Conservation (phyloP, 768 basidiomycete genomes). For the Tylopilus felleus region DNA sequence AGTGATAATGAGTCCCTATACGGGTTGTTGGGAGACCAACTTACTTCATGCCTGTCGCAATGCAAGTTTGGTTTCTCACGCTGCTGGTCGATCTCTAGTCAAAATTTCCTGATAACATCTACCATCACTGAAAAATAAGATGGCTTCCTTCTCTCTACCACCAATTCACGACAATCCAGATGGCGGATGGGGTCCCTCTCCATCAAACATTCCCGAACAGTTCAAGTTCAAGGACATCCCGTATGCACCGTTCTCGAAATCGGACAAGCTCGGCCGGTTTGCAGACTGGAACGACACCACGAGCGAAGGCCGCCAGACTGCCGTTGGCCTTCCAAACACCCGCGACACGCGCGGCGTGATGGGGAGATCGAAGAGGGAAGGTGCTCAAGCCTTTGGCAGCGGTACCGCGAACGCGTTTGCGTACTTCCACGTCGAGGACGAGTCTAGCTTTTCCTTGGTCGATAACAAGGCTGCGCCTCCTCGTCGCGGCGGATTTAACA, state of each 20-base stretch:
- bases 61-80: conserved; percentile 23
- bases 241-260: conserved; percentile 98
- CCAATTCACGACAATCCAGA: conserved; percentile 89
- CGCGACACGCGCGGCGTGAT: conserved; percentile 49
- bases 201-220: conserved; percentile 78
- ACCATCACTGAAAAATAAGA: conserved; percentile 28
- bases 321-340: conserved; percentile 45
- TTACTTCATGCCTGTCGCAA: conserved; percentile 62
- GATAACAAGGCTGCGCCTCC: conserved; percentile 77
- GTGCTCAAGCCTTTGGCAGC: conserved; percentile 84
- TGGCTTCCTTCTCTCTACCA: conserved; percentile 84
- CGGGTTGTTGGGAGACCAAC: conserved; percentile 24
- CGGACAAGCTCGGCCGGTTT: conserved; percentile 95
- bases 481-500: conserved; percentile 65
- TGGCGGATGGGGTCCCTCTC: conserved; percentile 89
- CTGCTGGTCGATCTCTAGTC: background rate
- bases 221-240: conserved; percentile 99
- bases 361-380: conserved; percentile 66
- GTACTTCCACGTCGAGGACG: conserved; percentile 98
- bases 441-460: conserved; percentile 93
- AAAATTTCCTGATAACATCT: conserved; percentile 20
- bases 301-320: conserved; percentile 56
- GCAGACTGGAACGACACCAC: conserved; percentile 94
- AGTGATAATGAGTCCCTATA: conserved; percentile 9
- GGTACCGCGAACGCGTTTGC: conserved; percentile 89